These are phyloP conservation scores for Fragosphaeria purpurea DNA, from an alignment of 2,329 filamentous ascomycete genomes.

Conservation along the genomic window DNA sequence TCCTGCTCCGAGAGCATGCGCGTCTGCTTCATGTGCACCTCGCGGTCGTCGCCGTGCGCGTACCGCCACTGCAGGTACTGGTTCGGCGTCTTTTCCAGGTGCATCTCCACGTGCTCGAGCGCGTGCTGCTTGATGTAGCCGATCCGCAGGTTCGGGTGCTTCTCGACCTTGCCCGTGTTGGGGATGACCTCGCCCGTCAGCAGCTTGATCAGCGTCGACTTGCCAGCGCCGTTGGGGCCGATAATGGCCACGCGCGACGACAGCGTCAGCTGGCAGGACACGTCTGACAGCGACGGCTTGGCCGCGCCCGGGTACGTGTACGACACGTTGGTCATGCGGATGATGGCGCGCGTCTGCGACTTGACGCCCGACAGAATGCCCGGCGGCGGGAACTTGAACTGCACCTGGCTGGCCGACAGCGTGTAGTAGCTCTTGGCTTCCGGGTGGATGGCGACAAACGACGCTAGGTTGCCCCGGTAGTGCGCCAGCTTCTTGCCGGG, in stretches of 20 bases:
- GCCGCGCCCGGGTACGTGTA: conserved; percentile 86
- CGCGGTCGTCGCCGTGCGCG: conserved; percentile 90
- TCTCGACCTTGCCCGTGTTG: conserved; percentile 78
- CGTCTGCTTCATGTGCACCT: conserved; percentile 96
- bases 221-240: conserved; percentile 93
- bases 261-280: conserved; percentile 76
- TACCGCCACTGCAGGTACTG: conserved; percentile 99
- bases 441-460: conserved; percentile 79
- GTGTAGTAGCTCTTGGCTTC: conserved; percentile 99
- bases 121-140: conserved; percentile 99
- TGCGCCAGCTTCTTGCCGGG: conserved; percentile 82
- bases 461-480: conserved; percentile 73
- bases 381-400: conserved; percentile 97
- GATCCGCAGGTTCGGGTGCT: conserved; percentile 96
- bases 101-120: conserved; percentile 98
- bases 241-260: conserved; percentile 95
- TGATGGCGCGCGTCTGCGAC: conserved; percentile 84
- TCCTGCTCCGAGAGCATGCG: conserved; percentile 80
- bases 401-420: conserved; percentile 72
- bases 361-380: conserved; percentile 94
- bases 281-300: conserved; percentile 80
- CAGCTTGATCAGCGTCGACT: conserved; percentile 96
- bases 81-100: conserved; percentile 97
- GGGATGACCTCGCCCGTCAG: conserved; percentile 88
- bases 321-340: conserved; percentile 85